Conservation (phyloP, 345 rosid species). For the Arabidopsis arenosa region DNA sequence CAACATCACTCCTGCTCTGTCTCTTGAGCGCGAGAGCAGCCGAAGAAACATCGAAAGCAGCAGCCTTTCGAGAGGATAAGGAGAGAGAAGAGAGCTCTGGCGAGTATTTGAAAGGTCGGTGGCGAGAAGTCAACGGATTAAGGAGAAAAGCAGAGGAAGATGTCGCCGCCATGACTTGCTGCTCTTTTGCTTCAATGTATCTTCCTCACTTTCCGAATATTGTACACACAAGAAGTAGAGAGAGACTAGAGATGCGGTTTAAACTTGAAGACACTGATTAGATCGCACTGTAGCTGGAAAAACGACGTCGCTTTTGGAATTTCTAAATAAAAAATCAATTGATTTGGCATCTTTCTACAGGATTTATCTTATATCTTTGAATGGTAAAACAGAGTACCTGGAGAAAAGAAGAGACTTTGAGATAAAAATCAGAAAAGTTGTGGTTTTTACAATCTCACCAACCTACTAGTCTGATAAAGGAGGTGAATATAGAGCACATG, state of each 20-base stretch:
- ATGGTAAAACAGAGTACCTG: conserved; percentile 29
- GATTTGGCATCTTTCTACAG: background rate
- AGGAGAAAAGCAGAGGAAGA: conserved; percentile 52
- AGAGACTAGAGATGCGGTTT: conserved; percentile 29
- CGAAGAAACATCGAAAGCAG: conserved; percentile 21
- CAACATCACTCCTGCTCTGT: conserved; percentile 48
- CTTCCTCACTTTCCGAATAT: conserved; percentile 32
- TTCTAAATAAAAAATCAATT: background rate
- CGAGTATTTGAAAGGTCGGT: conserved; percentile 29
- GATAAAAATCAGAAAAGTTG: background rate
- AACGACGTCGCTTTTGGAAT: conserved; percentile 30
- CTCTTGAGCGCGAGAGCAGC: conserved; percentile 42
- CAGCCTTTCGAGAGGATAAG: conserved; percentile 38
- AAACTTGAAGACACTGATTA: conserved; percentile 1
- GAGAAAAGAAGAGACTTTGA: conserved; percentile 19
- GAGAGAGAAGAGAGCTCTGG: conserved; percentile 38
- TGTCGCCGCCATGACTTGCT: conserved; percentile 47
- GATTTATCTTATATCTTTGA: background rate
- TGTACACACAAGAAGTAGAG: background rate
- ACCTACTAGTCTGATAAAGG: conserved; percentile 25
- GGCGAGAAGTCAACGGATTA: conserved; percentile 54
- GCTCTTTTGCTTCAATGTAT: conserved; percentile 11
- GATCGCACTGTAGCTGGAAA: background rate
- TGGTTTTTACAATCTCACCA: conserved; percentile 32
- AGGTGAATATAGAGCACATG: conserved; percentile 37